Base-by-base conservation (phyloP, 2,329 filamentous ascomycete genomes). In the Cordyceps pruinosa region DNA sequence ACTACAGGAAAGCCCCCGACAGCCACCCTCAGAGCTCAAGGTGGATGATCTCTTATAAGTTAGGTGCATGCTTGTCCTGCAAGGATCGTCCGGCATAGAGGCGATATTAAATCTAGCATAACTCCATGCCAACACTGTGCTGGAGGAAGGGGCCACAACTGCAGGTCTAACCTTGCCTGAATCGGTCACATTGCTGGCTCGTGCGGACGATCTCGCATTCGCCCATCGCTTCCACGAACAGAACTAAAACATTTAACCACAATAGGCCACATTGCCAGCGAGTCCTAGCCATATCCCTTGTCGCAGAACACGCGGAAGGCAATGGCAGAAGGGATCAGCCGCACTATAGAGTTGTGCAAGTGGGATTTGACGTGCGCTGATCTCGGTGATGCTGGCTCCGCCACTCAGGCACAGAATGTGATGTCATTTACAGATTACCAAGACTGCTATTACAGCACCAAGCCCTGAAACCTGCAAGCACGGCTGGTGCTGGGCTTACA, bases 121-220 rank as follows among this genome's bases (percentile, higher is more conserved):
- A 21, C 34, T 39, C 10, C 50, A 23, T 37, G 6, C 37, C 37
- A 44, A 15, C 26, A 6, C 19, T 44, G 26, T 28, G 15, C 28
- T 35, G 19, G 25, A 42, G n/a, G 39, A 26, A 19, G 28, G 41
- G 30, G 15, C 3, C 21, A 17, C 51, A 19, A 13, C 26, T 32
- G 8, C 42, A 28, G 21, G 21, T 32, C 25, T 28, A 13, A 17
- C 44, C 23, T 56, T 47, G 13, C 52, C 44, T 32, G 35, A 48
- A 56, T 37, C 25, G 34, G 52, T 17, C 32, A 19, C 32, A 39
- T 48, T 41, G 32, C 45, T 19, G 26, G 51, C 25, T 56, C 41
- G 34, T 34, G 52, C 25, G 35, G 42, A 32, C 44, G 42, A 56
- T 56, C 52, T 41, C 44, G 52, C 52, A 56, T 28, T 30, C 13